Evolutionary conservation across 345 rosid species (phyloP).

Genomic region (Bruguiera sexangula): DNA sequence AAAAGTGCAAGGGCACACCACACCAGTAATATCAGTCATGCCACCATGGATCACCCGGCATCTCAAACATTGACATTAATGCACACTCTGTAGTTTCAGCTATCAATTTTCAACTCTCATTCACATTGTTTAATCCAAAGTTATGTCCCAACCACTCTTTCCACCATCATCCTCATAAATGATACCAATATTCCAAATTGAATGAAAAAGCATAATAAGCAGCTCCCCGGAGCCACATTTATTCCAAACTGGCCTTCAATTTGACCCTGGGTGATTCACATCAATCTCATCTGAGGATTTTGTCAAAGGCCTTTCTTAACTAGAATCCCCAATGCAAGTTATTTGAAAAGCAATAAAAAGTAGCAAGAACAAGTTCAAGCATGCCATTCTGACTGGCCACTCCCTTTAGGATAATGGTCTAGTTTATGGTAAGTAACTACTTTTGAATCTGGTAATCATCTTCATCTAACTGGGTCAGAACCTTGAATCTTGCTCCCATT

Average conservation of each 20-base stretch:
- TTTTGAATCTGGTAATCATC: background rate
- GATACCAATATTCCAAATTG: conserved; percentile 5
- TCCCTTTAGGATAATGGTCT: too few species aligned
- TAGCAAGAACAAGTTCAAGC: too few species aligned
- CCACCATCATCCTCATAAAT: background rate
- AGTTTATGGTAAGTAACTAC: background rate
- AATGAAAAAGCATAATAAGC: conserved; percentile 5
- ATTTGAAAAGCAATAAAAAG: too few species aligned
- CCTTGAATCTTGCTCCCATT: background rate
- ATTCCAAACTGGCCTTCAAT: conserved; percentile 7
- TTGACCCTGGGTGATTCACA: background rate
- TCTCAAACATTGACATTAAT: background rate
- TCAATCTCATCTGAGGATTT: conserved; percentile 1
- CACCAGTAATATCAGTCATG: background rate
- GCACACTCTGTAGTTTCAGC: background rate
- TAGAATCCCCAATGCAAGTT: too few species aligned
- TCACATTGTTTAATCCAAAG: background rate
- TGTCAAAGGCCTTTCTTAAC: too few species aligned
- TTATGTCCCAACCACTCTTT: background rate
- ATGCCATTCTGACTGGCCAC: too few species aligned
- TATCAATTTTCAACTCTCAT: background rate
- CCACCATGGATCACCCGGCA: background rate
- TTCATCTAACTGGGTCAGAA: background rate
- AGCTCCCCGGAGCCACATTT: background rate
- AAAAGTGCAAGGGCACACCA: conserved; percentile 6